Base-by-base conservation (phyloP, 1,284 basidiomycete species). In the Rhizoctonia solani region DNA sequence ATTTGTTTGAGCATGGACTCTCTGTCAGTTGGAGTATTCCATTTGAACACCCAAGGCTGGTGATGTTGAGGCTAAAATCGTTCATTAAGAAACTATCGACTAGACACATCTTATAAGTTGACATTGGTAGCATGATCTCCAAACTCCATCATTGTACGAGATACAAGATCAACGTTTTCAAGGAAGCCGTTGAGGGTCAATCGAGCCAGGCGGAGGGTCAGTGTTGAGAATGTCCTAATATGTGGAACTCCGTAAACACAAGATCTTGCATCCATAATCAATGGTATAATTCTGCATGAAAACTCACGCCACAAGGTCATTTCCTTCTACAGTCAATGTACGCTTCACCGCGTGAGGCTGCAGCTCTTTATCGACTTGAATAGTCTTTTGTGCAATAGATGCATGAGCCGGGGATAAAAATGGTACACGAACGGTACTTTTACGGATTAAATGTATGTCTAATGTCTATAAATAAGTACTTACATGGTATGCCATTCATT, bases 341-440 rank as follows among this genome's bases (percentile, higher is more conserved):
- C 91, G 82, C 73, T 87, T 86, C 29, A 95, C 92, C 3, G 87
- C 85, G 42, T 88, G 83, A 1, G 86, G 85, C 72, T 95, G 92
- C 44, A 93, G 81, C 75, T 95, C 93, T 23, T 81, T 78, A 77
- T 96, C 93, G 32, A 95, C 93, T 69, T 91, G 87, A 72, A 96
- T 89, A 59, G 86, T 87, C 74, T 87, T 85, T 73, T 87, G 88
- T 27, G 89, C 91, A 70, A 93, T 89, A 52, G 77, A 74, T 5
- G 93, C 93, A 73, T 95, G 92, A 68, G 86, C 81, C 21, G 80
- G 74, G 16, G 84, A 87, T 41, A 83, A 81, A 72, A 95, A 93
- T 2, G 93, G 93, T 58, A 95, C 86, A 46, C 85, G 83, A 68
- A 94, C 78, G 13, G 84, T 86, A 29, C 89, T 94, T 42, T 54